Evolutionary conservation across 805 yeast species (phyloP).

Genomic region (Wickerhamiella galacta): DNA sequence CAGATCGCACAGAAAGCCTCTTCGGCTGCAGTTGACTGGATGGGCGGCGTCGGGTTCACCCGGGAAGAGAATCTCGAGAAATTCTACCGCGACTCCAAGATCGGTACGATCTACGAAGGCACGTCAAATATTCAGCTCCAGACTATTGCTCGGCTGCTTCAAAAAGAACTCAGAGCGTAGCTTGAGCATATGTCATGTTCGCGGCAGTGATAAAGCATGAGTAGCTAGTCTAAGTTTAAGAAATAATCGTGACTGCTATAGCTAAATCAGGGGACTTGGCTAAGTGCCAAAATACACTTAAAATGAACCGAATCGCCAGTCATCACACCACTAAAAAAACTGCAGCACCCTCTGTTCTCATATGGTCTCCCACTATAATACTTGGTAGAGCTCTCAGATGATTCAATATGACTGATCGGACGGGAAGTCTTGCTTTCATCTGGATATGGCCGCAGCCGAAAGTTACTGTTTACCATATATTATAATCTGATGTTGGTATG

Average conservation of each 20-base stretch:
- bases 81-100: slow-evolving; percentile 29
- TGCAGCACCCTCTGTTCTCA: too few species aligned
- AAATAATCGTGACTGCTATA: too few species aligned
- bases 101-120: slow-evolving; percentile 30
- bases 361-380: too few species aligned
- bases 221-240: too few species aligned
- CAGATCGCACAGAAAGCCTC: slow-evolving; percentile 27
- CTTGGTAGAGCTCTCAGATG: too few species aligned
- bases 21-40: slow-evolving; percentile 29
- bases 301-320: neutral
- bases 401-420: too few species aligned
- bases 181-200: neutral
- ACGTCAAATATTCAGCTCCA: slow-evolving; percentile 29
- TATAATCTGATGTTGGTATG: too few species aligned
- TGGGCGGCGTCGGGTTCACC: slow-evolving; percentile 33
- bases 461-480: too few species aligned
- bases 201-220: neutral
- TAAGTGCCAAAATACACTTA: neutral
- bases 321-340: neutral
- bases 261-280: neutral
- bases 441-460: too few species aligned
- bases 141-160: slow-evolving; percentile 27
- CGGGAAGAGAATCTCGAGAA: slow-evolving; percentile 28
- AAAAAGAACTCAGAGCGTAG: slow-evolving; percentile 17
- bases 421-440: too few species aligned